Percentiles rank a stretch among this genome's conserved stretches.
phyloP scores from a whole-genome alignment of 805 yeast genomes.

The Yamadazyma sp. region DNA sequence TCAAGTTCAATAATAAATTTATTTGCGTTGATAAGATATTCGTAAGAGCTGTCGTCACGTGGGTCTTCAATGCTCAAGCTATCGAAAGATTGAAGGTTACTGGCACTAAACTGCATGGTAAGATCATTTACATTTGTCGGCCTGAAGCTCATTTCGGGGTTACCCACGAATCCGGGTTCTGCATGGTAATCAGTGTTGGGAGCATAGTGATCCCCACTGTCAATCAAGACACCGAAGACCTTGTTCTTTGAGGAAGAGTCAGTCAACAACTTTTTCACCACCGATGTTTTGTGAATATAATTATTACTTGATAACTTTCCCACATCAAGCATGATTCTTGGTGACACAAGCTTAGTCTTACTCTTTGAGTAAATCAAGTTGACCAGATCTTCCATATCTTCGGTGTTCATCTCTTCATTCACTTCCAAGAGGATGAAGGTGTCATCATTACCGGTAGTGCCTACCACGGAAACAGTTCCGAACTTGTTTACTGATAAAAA shows the following conservation, averaged over 20 bases:
- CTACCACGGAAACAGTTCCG: slow-evolving; percentile 50
- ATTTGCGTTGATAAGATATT: slow-evolving; percentile 25
- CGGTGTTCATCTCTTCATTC: slow-evolving; percentile 15
- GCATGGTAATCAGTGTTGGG: neutral
- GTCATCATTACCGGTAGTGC: slow-evolving; percentile 50
- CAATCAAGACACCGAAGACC: slow-evolving; percentile 39
- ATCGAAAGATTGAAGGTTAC: neutral
- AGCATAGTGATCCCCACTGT: slow-evolving; percentile 39
- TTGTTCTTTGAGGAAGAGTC: slow-evolving; percentile 17
- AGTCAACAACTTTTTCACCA: slow-evolving; percentile 17
- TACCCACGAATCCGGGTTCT: neutral
- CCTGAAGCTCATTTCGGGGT: neutral
- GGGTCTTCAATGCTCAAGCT: neutral
- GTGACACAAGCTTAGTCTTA: slow-evolving; percentile 12
- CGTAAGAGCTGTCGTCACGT: slow-evolving; percentile 7
- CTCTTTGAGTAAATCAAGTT: slow-evolving; percentile 19
- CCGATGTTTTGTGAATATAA: slow-evolving; percentile 16
- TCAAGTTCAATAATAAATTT: slow-evolving; percentile 22
- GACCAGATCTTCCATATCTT: slow-evolving; percentile 17
- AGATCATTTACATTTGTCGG: too few relatives aligned
- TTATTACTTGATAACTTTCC: slow-evolving; percentile 22
- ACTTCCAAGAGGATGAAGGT: slow-evolving; percentile 44
- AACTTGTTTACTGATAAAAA: slow-evolving; percentile 48
- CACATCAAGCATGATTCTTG: slow-evolving; percentile 31
- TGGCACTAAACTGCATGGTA: neutral